phyloP scores from a whole-genome alignment of 345 rosid species.

The Rhodomyrtus tomentosa region DNA sequence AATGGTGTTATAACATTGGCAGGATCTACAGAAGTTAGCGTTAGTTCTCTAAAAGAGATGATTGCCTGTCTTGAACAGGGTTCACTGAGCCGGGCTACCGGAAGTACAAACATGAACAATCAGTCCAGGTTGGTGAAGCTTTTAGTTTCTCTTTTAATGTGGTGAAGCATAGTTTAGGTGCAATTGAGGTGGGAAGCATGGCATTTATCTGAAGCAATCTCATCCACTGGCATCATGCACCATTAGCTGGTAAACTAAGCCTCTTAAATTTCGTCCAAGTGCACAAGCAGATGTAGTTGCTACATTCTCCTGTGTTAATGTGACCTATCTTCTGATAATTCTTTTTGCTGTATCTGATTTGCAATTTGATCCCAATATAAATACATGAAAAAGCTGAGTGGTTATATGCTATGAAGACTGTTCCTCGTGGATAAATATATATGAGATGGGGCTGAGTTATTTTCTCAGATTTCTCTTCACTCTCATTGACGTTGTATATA shows the following conservation, averaged over 20 bases:
- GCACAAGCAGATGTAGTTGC: background rate
- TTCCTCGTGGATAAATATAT: background rate
- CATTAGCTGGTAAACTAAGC: background rate
- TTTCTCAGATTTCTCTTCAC: background rate
- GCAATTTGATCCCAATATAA: background rate
- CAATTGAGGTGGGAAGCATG: background rate
- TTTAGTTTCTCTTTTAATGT: background rate
- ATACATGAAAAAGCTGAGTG: background rate
- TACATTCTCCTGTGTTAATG: background rate
- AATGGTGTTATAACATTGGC: constrained; percentile 92
- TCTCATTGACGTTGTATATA: background rate
- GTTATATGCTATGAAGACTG: background rate
- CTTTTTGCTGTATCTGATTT: background rate
- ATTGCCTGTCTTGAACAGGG: constrained; percentile 93
- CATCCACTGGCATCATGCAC: background rate
- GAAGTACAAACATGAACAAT: constrained; percentile 97
- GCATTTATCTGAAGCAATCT: background rate
- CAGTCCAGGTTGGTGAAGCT: constrained; percentile 63
- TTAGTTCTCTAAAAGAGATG: constrained; percentile 80
- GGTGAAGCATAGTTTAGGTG: background rate
- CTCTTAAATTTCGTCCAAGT: background rate
- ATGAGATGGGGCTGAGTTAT: background rate
- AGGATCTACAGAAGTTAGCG: constrained; percentile 92
- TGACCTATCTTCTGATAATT: background rate
- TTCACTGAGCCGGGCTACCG: constrained; percentile 89